Conservation (phyloP, 2,329 filamentous ascomycete genomes). For the Sporothrix humicola region DNA sequence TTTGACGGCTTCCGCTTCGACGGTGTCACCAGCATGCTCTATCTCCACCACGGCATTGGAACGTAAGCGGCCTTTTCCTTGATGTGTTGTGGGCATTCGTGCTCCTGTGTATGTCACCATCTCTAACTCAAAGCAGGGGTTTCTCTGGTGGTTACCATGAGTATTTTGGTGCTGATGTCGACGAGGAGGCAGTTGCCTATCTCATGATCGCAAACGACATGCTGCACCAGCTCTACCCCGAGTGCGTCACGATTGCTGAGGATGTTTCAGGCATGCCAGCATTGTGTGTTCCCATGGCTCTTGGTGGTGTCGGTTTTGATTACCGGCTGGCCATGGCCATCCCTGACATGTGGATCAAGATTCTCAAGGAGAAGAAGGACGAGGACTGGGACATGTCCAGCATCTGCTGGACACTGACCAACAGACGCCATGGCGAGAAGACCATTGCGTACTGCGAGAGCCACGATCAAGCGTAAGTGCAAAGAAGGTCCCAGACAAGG, state of each 20-base stretch:
- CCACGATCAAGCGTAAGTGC: constrained; percentile 91
- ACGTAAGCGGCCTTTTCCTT: constrained; percentile 65
- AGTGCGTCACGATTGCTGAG: constrained; percentile 89
- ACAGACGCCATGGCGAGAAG: constrained; percentile 94
- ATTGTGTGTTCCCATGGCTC: constrained; percentile 81
- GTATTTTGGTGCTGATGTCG: constrained; percentile 88
- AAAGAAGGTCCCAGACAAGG: background rate
- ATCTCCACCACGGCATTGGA: constrained; percentile 93
- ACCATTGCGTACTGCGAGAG: constrained; percentile 97
- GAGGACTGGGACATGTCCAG: constrained; percentile 88
- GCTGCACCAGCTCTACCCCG: constrained; percentile 87
- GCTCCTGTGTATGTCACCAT: background rate
- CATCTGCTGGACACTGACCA: constrained; percentile 86
- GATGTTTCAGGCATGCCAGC: constrained; percentile 99
- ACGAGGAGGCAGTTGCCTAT: constrained; percentile 93
- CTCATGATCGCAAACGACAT: constrained; percentile 96
- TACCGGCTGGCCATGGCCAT: constrained; percentile 97
- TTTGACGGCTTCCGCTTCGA: constrained; percentile 99
- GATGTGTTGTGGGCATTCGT: background rate
- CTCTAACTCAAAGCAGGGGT: constrained; percentile 60
- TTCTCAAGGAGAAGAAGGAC: constrained; percentile 90
- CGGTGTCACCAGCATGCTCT: constrained; percentile 98
- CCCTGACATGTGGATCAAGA: constrained; percentile 99
- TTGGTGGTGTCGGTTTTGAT: constrained; percentile 95
- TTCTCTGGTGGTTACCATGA: constrained; percentile 98